Base-by-base conservation (phyloP, 495 filamentous ascomycete species). In the Hamigera avellanea region DNA sequence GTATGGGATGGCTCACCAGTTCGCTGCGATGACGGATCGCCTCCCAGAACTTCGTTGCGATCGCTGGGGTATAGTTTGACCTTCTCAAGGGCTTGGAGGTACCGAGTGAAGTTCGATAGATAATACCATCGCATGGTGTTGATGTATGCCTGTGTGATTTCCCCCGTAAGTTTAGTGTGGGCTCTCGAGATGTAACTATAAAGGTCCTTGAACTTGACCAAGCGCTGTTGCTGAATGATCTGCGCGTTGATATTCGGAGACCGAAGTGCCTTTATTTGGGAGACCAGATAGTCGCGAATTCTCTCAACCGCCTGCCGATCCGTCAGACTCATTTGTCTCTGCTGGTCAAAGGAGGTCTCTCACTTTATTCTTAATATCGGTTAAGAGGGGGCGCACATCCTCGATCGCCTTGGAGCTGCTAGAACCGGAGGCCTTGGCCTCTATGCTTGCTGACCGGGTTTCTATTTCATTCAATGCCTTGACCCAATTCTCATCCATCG, bases 41-140 rank as follows among this genome's bases (percentile, higher is more conserved):
- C 75, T 21, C 84, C 91, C 19, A 98, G 64, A 4, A 86, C 77
- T 52, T 94, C 85, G 44, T 82, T 75, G 49, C 82, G 84, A 48
- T 95, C 91, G 40, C 93, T 70, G 1, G 67, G 59, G 42, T 93
- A 84, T 9, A 95, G 48, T 46, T 83, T 86, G 43, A 96, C 68
- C 50, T 86, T 93, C 38, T 80, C 78, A 0, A 98, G 73, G 0
- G 88, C 73, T 40, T 78, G 75, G 35, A 80, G 72, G 53, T 96
- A 98, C 13, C 89, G 83, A 3, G 76, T 80, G 54, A 98, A 98
- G 55, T 95, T 80, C 40, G 81, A 89, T 26, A 78, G 62, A 49
- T 96, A 96, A 48, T 98, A 98, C 91, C 91, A 98, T 30, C 87
- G 76, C 89, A 98, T 95, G 6, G 91, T 98, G 60, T 95, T 94